Evolutionary conservation across 768 basidiomycete genomes (phyloP).

Genomic region (Auricularia sp.): DNA sequence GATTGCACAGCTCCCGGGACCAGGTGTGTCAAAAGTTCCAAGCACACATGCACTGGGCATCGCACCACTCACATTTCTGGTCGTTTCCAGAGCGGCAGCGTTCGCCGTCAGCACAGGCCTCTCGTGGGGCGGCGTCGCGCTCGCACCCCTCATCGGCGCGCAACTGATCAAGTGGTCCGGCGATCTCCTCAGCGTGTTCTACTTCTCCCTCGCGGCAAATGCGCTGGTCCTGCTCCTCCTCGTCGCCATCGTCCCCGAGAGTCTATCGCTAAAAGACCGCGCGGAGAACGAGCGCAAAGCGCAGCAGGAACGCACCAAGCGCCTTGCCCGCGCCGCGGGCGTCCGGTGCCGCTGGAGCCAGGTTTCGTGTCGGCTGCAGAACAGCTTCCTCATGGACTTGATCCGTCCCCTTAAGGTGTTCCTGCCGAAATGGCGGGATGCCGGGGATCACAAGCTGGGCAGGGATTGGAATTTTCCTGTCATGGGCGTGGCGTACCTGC

Average conservation of each 20-base stretch:
- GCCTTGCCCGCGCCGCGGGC: too few relatives aligned
- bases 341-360: too few relatives aligned
- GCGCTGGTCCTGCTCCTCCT: background rate
- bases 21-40: background rate
- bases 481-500: background rate
- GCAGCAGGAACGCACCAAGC: too few relatives aligned
- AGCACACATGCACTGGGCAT: background rate
- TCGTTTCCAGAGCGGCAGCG: background rate
- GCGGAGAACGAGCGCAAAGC: background rate
- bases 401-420: background rate
- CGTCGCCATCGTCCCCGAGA: background rate
- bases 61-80: background rate
- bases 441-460: background rate
- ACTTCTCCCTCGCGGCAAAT: background rate
- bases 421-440: background rate
- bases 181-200: background rate
- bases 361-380: too few relatives aligned
- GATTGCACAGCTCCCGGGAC: background rate
- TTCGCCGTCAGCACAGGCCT: background rate
- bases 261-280: background rate
- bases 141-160: background rate
- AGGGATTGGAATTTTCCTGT: background rate
- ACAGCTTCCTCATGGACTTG: background rate
- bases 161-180: background rate
- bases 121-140: background rate